Percentiles rank a stretch among this genome's conserved stretches.
These are phyloP conservation scores for Fusarium sp. DNA, from an alignment of 2,329 filamentous ascomycete species.

Conservation along the genomic window DNA sequence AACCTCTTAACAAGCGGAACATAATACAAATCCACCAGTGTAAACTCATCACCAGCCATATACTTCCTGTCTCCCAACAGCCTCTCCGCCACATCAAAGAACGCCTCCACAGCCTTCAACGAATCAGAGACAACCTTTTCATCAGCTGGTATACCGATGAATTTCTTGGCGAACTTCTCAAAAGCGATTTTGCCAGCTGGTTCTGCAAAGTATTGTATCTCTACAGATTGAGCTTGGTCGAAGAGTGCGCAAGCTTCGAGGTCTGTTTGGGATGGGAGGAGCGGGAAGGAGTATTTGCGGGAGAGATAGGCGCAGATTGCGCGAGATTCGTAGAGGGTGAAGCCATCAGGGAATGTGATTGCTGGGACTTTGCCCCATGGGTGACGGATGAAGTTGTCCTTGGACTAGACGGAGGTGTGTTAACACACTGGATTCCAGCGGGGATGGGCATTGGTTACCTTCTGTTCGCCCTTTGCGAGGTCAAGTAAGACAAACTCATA, in stretches of 20 bases:
- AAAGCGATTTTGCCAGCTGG: background rate
- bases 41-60: background rate
- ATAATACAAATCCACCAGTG: background rate
- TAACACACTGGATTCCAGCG: too few relatives aligned
- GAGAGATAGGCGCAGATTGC: background rate
- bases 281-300: background rate
- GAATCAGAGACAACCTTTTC: background rate
- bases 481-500: background rate
- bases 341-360: background rate
- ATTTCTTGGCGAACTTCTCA: background rate
- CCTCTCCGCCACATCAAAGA: background rate
- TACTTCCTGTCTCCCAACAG: background rate
- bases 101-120: background rate
- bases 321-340: background rate
- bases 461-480: background rate
- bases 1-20: background rate
- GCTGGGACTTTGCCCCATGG: constrained; percentile 2
- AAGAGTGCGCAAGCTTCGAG: background rate
- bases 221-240: background rate
- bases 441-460: background rate
- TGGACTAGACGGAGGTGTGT: background rate
- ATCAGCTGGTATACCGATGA: background rate
- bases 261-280: background rate
- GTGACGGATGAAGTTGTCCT: background rate
- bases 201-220: background rate